Base-by-base conservation (phyloP, 176 grass and related monocot species). In the Ensete glaucum region DNA sequence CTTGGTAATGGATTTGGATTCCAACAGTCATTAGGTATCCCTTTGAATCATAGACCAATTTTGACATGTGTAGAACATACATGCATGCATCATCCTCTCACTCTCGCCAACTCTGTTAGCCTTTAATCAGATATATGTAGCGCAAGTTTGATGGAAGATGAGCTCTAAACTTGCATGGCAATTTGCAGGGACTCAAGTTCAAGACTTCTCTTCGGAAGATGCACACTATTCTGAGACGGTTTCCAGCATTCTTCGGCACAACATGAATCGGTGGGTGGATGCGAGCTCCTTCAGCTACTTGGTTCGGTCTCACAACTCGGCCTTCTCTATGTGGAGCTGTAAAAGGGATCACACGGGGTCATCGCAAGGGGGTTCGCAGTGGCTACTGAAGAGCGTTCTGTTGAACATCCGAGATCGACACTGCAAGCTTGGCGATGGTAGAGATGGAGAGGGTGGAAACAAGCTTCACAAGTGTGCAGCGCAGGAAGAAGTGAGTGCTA, bases 181-280 rank as follows among this genome's bases (percentile, higher is more conserved):
- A 34, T 34, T 34, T 34, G 11, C 69, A 81, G 75, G 57, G 80
- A 78, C 64, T 80, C 79, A 87, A 82, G 66, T 87, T 6, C 78
- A 93, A 81, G 86, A 84, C 21, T 65, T 54, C 67, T 89, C 84
- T 54, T 64, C 83, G 17, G 90, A 98, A 76, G 85, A 93, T 52
- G 73, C 82, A 2, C 95, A 93, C 25, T 98, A 93, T 56, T 79
- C 81, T 9, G 25, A 91, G 50, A 93, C 88, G 12, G 82, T 98
- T 71, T 69, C 82, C 67, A 25, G 62, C 59, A 84, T 98, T 72
- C 75, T 98, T 59, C 78, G 79, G 9, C 11, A 78, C 73, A 91
- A 90, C 17, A 26, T 27, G 22, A 56, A 20, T 0, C 50, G 70
- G 55, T 83, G 77, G 60, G 53, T 73, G 17, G 67, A 60, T 1